These are phyloP conservation scores for Pyrenophora graminea DNA, from an alignment of 2,329 filamentous ascomycete genomes.

Conservation along the genomic window DNA sequence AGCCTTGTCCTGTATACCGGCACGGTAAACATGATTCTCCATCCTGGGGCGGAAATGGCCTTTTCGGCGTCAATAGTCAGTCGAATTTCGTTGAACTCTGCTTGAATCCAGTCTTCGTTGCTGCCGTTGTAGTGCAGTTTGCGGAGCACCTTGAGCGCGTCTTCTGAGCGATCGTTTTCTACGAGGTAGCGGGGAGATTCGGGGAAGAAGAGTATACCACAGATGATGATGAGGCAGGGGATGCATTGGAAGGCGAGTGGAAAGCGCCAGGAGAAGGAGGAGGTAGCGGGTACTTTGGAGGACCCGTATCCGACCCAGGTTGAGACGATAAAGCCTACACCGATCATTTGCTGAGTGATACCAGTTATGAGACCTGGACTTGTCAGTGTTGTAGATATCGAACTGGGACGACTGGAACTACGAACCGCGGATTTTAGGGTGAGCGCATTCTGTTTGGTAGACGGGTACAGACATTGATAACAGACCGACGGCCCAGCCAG, in stretches of 20 bases:
- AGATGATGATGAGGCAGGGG: slow-evolving; percentile 50
- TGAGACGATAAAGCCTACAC: slow-evolving; percentile 61
- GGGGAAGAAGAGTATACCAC: slow-evolving; percentile 50
- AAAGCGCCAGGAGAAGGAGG: slow-evolving; percentile 49
- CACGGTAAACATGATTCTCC: slow-evolving; percentile 62
- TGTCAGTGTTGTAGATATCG: background rate
- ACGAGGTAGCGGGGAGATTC: slow-evolving; percentile 46
- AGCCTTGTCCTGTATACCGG: slow-evolving; percentile 65
- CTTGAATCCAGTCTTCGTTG: slow-evolving; percentile 62
- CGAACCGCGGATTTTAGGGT: slow-evolving; percentile 60
- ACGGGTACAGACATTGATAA: slow-evolving; percentile 65
- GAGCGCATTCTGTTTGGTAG: slow-evolving; percentile 66
- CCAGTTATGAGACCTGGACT: slow-evolving; percentile 55
- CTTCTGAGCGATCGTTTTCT: slow-evolving; percentile 59
- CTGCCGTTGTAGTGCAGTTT: slow-evolving; percentile 60
- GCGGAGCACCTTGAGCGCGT: slow-evolving; percentile 52
- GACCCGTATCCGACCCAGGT: slow-evolving; percentile 57
- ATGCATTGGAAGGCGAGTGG: slow-evolving; percentile 54
- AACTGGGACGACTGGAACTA: background rate
- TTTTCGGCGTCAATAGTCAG: slow-evolving; percentile 65
- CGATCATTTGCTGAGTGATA: slow-evolving; percentile 61
- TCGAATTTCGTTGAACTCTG: slow-evolving; percentile 64
- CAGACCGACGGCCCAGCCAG: slow-evolving; percentile 61
- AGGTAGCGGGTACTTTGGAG: slow-evolving; percentile 42
- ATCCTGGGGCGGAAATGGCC: slow-evolving; percentile 58